Evolutionary conservation across 129 eudicot genomes (phyloP), one percentile per base, ranked within the genome.

Genomic region (Lonicera japonica): DNA sequence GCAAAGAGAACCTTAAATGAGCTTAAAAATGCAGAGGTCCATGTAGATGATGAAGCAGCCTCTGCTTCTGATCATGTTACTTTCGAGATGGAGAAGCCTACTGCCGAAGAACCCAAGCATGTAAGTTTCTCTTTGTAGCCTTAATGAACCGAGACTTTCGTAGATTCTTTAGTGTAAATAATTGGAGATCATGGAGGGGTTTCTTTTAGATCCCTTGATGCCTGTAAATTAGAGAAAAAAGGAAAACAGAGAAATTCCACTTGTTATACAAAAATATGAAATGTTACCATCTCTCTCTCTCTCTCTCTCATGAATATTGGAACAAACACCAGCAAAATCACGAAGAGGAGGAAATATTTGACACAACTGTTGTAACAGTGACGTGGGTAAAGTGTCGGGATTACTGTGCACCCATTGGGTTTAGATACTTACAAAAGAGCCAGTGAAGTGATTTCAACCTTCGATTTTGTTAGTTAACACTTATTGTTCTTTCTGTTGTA

Each of bases 41-140:
- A n/a, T n/a, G n/a, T n/a, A n/a, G n/a, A n/a, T n/a, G 56, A 34
- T 11, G 85, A 72, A 46, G 95, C 73, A 58, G 70, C 50, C 66
- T 65, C 77, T 25, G 52, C 65, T 34, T 61, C 56, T 18, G 73
- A 48, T 38, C 54, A 50, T 29, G 56, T 53, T 21, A 72, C 54
- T 54, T n/a, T 65, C 22, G 79, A 82, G 68, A 51, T 90, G 63
- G 81, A 80, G 8, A 79, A 76, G 65, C 94, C 83, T 68, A 85
- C 95, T 19, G 72, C 83, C 0, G 95, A 86, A 70, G 77, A 83
- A 63, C 80, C 83, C 34, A 83, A 82, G 74, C 69, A 71, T 62
- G 62, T 57, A 16, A 60, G 70, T 21, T 66, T 66, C 59, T 22
- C 70, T 11, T 71, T 63, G 69, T n/a, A 62, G 80, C 72, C 41